These are phyloP conservation scores for Camelina laxa DNA, from an alignment of 345 rosid genomes.

Conservation along the genomic window DNA sequence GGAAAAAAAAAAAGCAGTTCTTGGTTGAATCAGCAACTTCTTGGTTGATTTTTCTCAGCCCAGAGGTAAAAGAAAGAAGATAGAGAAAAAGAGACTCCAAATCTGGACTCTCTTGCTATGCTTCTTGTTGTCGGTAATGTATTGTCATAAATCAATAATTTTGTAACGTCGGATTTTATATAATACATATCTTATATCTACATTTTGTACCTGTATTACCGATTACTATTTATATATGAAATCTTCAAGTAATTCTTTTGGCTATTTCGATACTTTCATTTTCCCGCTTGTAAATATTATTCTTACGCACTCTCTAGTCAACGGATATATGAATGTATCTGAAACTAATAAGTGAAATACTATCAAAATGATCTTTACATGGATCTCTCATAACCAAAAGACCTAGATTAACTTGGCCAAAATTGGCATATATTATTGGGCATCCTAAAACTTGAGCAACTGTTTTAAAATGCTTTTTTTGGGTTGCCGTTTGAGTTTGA, in stretches of 20 bases:
- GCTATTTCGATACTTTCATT: too few relatives aligned
- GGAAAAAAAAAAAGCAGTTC: background rate
- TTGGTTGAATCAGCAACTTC: constrained; percentile 24
- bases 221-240: background rate
- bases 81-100: background rate
- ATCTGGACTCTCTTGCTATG: constrained; percentile 18
- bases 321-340: too few relatives aligned
- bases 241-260: background rate
- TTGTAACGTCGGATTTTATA: background rate
- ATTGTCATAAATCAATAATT: constrained; percentile 16
- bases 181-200: background rate
- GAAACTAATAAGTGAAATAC: too few relatives aligned
- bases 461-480: too few relatives aligned
- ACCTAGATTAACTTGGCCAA: too few relatives aligned
- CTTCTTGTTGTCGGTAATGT: constrained; percentile 8
- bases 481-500: too few relatives aligned
- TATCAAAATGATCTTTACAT: too few relatives aligned
- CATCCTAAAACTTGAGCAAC: too few relatives aligned
- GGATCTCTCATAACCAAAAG: too few relatives aligned
- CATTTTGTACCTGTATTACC: background rate
- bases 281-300: too few relatives aligned
- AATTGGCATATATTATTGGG: too few relatives aligned
- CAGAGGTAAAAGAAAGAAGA: background rate
- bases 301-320: too few relatives aligned
- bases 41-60: constrained; percentile 25